A percentile compares a stretch with the other conserved stretches of the same genome.
Conservation (phyloP, 202 grass and related monocot genomes). For the Bolboschoenoplectus hybrid region DNA sequence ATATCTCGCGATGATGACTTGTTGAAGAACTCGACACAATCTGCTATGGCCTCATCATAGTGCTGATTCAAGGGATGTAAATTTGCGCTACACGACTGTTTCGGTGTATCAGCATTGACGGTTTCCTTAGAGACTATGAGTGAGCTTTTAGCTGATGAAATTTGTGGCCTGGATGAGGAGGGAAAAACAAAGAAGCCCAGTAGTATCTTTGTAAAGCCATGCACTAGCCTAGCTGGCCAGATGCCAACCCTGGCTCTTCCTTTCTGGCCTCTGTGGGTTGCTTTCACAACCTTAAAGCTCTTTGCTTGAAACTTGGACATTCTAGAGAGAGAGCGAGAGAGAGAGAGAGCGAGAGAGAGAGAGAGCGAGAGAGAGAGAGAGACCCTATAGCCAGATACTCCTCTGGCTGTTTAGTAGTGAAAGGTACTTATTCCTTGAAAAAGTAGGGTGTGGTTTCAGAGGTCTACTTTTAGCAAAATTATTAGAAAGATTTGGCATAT, state of each 20-base stretch:
- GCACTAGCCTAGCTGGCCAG: constrained; percentile 73
- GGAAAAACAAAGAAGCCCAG: constrained; percentile 74
- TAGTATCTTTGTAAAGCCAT: constrained; percentile 74
- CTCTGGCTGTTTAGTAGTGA: constrained; percentile 7
- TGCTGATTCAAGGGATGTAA: constrained; percentile 72
- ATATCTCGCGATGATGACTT: constrained; percentile 58
- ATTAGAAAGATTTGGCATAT: constrained; percentile 33
- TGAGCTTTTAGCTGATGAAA: constrained; percentile 37
- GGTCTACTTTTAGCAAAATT: constrained; percentile 21
- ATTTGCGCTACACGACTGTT: constrained; percentile 60
- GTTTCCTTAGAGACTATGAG: constrained; percentile 5
- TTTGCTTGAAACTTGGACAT: constrained; percentile 79
- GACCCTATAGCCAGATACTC: constrained; percentile 18
- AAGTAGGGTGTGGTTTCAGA: constrained; percentile 35
- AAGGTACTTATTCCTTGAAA: constrained; percentile 47
- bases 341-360: constrained; percentile 22
- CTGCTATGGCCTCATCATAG: constrained; percentile 93
- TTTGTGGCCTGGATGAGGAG: constrained; percentile 29
- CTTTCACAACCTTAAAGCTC: constrained; percentile 56
- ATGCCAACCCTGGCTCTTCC: constrained; percentile 35
- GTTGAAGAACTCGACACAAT: constrained; percentile 95
- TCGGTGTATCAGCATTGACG: constrained; percentile 28
- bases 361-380: constrained; percentile 11
- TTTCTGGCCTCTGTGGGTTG: constrained; percentile 34
- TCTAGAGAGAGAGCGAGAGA: constrained; percentile 18